Conservation (phyloP, 345 rosid genomes). For the Euphorbia pulcherrima region DNA sequence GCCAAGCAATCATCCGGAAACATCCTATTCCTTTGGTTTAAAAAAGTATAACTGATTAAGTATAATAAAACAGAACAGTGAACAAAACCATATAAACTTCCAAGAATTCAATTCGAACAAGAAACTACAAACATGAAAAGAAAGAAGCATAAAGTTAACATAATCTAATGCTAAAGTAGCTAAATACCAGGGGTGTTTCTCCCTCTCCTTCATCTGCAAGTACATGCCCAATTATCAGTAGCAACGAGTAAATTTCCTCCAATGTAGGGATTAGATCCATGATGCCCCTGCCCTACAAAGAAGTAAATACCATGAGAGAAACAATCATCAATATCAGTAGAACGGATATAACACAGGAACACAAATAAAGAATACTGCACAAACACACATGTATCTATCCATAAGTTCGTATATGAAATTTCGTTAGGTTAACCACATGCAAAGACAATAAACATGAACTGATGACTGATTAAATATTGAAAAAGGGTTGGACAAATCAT, state of each 20-base stretch:
- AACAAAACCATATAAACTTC: not conserved
- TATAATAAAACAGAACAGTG: not conserved
- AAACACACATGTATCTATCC: not conserved
- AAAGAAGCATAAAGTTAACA: not conserved
- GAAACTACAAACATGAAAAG: not conserved
- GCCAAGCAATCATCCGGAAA: not conserved
- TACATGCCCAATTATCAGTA: constrained; percentile 82
- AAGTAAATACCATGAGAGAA: constrained; percentile 16
- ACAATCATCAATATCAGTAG: not conserved
- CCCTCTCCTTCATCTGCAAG: constrained; percentile 99
- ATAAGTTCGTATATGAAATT: not conserved
- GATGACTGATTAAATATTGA: not conserved
- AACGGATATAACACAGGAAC: not conserved
- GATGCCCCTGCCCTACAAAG: constrained; percentile 78
- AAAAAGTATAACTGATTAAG: not conserved
- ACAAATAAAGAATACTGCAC: not conserved
- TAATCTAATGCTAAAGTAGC: constrained; percentile 14
- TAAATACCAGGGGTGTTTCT: constrained; percentile 88
- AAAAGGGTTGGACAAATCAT: not conserved
- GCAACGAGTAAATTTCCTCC: constrained; percentile 88
- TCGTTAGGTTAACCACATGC: not conserved
- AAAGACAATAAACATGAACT: not conserved
- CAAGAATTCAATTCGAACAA: constrained; percentile 1
- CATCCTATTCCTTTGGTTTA: not conserved
- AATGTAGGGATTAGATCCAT: constrained; percentile 71